These are phyloP conservation scores for Leptographium flavum DNA, from an alignment of 2,329 filamentous ascomycete species.

Conservation along the genomic window DNA sequence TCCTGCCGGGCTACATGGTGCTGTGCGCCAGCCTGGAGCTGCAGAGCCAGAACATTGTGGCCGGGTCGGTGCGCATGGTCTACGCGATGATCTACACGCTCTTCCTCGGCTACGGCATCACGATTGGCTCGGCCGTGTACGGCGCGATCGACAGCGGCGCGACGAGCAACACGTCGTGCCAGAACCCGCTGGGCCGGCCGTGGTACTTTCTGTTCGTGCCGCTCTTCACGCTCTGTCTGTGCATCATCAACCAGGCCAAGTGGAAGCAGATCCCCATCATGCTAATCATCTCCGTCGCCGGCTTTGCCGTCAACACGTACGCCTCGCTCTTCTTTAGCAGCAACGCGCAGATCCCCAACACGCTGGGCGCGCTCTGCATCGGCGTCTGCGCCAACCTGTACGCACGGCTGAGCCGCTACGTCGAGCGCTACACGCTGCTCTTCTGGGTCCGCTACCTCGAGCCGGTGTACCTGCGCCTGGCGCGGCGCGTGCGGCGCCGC, in stretches of 20 bases:
- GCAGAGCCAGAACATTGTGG: slow-evolving; percentile 54
- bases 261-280: slow-evolving; percentile 66
- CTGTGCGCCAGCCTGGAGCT: slow-evolving; percentile 43
- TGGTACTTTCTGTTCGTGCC: slow-evolving; percentile 45
- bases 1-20: slow-evolving; percentile 60
- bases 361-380: slow-evolving; percentile 61
- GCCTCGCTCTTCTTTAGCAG: slow-evolving; percentile 49
- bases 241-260: slow-evolving; percentile 55
- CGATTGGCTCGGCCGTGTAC: slow-evolving; percentile 49
- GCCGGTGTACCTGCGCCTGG: slow-evolving; percentile 19
- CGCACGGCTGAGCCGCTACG: slow-evolving; percentile 47
- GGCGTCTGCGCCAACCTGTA: slow-evolving; percentile 70
- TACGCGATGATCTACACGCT: slow-evolving; percentile 63
- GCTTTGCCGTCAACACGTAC: slow-evolving; percentile 66
- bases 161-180: slow-evolving; percentile 23
- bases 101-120: slow-evolving; percentile 59
- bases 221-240: slow-evolving; percentile 51
- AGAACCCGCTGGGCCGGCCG: slow-evolving; percentile 30
- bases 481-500: neutral
- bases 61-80: slow-evolving; percentile 59
- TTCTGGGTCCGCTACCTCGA: slow-evolving; percentile 36
- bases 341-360: slow-evolving; percentile 64
- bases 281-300: slow-evolving; percentile 57
- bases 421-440: slow-evolving; percentile 40
- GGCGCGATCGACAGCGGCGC: slow-evolving; percentile 44